phyloP scores from a whole-genome alignment of 331 rosid genomes.

The Quercus lobata region DNA sequence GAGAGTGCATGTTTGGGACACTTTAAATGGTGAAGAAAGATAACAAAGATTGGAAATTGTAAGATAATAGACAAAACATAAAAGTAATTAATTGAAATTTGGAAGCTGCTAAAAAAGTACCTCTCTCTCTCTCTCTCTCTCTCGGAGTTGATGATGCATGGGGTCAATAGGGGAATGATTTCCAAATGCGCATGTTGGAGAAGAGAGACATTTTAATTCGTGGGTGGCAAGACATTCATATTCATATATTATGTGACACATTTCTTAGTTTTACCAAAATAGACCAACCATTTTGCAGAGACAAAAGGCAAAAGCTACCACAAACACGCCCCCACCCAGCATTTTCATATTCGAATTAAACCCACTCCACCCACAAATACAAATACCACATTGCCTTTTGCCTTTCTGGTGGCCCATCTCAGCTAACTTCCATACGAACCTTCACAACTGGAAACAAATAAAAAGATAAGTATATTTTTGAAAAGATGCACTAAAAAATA shows the following conservation, averaged over 20 bases:
- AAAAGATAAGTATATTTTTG: neutral
- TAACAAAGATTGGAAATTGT: conserved; percentile 13
- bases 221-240: conserved; percentile 25
- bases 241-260: conserved; percentile 4
- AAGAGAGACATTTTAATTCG: conserved; percentile 29
- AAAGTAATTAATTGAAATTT: neutral
- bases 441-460: neutral
- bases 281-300: conserved; percentile 7
- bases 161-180: conserved; percentile 40
- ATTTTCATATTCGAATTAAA: conserved; percentile 12
- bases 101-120: neutral
- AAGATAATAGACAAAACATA: neutral
- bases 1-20: neutral
- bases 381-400: neutral
- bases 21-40: neutral
- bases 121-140: neutral
- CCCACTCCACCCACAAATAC: neutral
- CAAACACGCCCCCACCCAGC: neutral
- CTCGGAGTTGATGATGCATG: conserved; percentile 27
- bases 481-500: conserved; percentile 3
- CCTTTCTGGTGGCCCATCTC: conserved; percentile 25
- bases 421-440: conserved; percentile 27
- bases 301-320: conserved; percentile 4
- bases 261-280: conserved; percentile 13
- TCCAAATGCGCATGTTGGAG: conserved; percentile 33